Percentiles rank a stretch among this genome's conserved stretches.
These are phyloP conservation scores for Lentinula detonsa DNA, from an alignment of 768 basidiomycete genomes.

Conservation along the genomic window DNA sequence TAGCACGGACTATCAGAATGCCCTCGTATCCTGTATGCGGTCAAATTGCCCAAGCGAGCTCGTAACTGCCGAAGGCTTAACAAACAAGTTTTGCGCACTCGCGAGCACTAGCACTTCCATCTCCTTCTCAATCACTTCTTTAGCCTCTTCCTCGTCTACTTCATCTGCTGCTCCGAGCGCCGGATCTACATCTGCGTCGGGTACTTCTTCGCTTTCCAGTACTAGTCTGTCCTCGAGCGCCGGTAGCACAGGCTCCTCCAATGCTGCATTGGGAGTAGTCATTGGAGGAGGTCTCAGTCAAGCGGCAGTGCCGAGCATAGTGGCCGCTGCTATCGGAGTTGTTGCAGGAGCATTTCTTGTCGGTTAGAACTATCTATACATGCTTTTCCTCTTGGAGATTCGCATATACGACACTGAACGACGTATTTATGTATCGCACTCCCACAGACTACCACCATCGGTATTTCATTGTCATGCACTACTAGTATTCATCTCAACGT, in stretches of 20 bases:
- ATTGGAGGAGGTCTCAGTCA: neutral
- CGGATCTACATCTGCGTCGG: neutral
- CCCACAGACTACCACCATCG: neutral
- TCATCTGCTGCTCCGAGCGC: neutral
- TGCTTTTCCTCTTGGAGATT: neutral
- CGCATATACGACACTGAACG: neutral
- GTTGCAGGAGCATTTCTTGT: neutral
- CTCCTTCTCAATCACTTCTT: neutral
- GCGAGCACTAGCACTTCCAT: neutral
- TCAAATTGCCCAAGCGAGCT: neutral
- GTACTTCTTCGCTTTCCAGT: neutral
- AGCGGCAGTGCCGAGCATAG: neutral
- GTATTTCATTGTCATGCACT: too few species aligned
- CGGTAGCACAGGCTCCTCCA: neutral
- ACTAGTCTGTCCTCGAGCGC: neutral
- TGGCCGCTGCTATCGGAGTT: neutral
- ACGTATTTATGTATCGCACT: neutral
- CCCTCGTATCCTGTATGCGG: neutral
- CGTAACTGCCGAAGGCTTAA: neutral
- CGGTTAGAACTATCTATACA: neutral
- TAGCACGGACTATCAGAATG: neutral
- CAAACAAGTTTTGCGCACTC: conserved; percentile 2
- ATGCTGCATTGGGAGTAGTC: neutral
- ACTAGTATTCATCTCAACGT: too few species aligned
- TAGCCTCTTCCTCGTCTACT: neutral